phyloP scores from a whole-genome alignment of 768 basidiomycete genomes.

The Pulveroboletus frians region DNA sequence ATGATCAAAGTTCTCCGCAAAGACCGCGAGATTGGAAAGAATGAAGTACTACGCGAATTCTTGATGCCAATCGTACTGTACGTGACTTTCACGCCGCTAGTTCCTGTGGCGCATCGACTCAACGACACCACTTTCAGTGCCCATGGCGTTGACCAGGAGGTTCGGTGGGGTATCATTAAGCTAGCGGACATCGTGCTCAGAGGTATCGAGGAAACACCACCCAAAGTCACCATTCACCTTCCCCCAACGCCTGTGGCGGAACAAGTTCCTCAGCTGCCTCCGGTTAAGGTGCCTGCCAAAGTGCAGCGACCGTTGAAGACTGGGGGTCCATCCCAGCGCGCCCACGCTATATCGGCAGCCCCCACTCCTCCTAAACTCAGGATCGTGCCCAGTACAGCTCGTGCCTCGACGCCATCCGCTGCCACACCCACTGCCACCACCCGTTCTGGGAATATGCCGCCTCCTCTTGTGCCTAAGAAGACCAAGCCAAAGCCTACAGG shows the following conservation, averaged over 20 bases:
- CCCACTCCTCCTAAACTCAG: constrained; percentile 53
- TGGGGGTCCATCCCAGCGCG: constrained; percentile 30
- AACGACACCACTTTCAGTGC: constrained; percentile 40
- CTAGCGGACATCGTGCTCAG: constrained; percentile 84
- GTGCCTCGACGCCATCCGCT: constrained; percentile 16
- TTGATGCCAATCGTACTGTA: constrained; percentile 81
- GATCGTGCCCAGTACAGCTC: constrained; percentile 24
- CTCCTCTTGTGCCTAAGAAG: constrained; percentile 29
- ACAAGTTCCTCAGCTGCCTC: constrained; percentile 47
- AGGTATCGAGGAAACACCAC: constrained; percentile 75
- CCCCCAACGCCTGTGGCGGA: constrained; percentile 69
- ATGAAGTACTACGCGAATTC: constrained; percentile 72
- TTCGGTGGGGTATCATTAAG: constrained; percentile 88
- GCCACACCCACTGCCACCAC: constrained; percentile 4
- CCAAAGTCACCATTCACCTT: constrained; percentile 83
- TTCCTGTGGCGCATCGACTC: not conserved
- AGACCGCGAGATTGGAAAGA: constrained; percentile 79
- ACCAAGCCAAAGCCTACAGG: constrained; percentile 24
- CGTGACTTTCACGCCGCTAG: constrained; percentile 23
- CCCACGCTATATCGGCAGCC: constrained; percentile 25
- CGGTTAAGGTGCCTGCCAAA: constrained; percentile 50
- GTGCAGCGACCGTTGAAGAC: constrained; percentile 30
- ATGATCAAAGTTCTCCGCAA: constrained; percentile 86
- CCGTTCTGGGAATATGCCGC: constrained; percentile 20
- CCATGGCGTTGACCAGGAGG: constrained; percentile 76